Percentiles rank a stretch among this genome's conserved stretches.
These are phyloP conservation scores for Fusarium sp. DNA, from an alignment of 2,329 filamentous ascomycete genomes.

Conservation along the genomic window DNA sequence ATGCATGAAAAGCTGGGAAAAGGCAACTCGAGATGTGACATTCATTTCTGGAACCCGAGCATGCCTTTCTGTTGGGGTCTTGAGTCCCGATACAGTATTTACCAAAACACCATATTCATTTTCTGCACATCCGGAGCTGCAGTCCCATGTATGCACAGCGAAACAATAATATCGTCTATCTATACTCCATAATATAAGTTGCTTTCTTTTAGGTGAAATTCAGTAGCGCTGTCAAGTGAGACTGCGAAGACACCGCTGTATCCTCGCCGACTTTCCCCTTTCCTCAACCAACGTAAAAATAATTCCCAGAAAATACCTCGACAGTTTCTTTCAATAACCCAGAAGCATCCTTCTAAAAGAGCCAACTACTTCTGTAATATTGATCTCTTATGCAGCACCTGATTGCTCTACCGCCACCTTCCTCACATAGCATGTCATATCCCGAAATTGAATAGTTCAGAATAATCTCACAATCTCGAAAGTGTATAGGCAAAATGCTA, in stretches of 20 bases:
- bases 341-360: rapidly evolving
- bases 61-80: not conserved
- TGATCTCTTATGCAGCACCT: too few relatives aligned
- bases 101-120: not conserved
- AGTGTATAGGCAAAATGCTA: too few relatives aligned
- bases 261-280: not conserved
- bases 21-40: not conserved
- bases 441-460: rapidly evolving
- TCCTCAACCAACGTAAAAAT: too few relatives aligned
- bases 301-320: too few relatives aligned
- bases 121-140: too few relatives aligned
- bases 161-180: too few relatives aligned
- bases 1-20: too few relatives aligned
- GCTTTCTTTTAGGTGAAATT: too few relatives aligned
- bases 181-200: too few relatives aligned
- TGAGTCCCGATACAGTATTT: not conserved
- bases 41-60: not conserved
- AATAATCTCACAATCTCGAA: rapidly evolving
- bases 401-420: not conserved
- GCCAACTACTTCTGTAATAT: too few relatives aligned
- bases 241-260: not conserved
- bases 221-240: too few relatives aligned
- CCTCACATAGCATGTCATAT: not conserved
- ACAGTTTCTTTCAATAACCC: not conserved
- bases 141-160: too few relatives aligned